These are phyloP conservation scores for Fusarium compactum DNA, from an alignment of 2,329 filamentous ascomycete genomes.

Conservation along the genomic window DNA sequence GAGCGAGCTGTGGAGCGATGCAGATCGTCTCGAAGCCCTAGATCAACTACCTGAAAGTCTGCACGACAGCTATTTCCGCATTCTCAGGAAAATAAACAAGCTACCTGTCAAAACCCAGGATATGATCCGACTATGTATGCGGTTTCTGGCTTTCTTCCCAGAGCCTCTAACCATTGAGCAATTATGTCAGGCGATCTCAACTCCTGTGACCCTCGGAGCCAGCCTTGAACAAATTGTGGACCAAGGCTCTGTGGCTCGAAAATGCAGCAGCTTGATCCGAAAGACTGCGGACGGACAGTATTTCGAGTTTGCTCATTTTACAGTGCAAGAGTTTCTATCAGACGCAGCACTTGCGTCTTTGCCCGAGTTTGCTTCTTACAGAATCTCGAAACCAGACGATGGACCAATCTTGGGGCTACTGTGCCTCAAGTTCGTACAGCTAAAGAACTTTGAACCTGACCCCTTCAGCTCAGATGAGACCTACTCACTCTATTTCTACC, in stretches of 20 bases:
- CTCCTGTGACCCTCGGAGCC: not conserved
- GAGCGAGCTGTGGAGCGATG: slow-evolving; percentile 8
- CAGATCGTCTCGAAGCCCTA: slow-evolving; percentile 9
- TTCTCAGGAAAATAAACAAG: not conserved
- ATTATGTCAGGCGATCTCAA: slow-evolving; percentile 17
- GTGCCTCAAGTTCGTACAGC: not conserved
- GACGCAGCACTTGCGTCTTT: rapidly evolving
- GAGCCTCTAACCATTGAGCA: not conserved
- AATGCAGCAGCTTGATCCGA: slow-evolving; percentile 21
- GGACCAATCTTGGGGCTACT: rapidly evolving
- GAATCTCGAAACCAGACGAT: rapidly evolving
- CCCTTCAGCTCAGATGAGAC: no score
- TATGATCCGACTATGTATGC: slow-evolving; percentile 12
- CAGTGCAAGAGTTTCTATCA: not conserved
- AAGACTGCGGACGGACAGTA: not conserved
- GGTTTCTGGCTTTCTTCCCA: not conserved
- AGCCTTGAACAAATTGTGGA: not conserved
- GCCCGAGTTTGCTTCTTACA: not conserved
- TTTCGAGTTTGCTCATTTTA: slow-evolving; percentile 13
- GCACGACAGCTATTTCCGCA: slow-evolving; percentile 5
- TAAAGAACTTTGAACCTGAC: not conserved
- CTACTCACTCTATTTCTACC: not conserved
- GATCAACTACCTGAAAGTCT: slow-evolving; percentile 1
- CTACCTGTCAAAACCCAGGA: not conserved
- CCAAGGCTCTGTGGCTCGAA: not conserved